These are phyloP conservation scores for Entomortierella parvispora DNA, from an alignment of 192 early-diverging fungal species.

Conservation along the genomic window DNA sequence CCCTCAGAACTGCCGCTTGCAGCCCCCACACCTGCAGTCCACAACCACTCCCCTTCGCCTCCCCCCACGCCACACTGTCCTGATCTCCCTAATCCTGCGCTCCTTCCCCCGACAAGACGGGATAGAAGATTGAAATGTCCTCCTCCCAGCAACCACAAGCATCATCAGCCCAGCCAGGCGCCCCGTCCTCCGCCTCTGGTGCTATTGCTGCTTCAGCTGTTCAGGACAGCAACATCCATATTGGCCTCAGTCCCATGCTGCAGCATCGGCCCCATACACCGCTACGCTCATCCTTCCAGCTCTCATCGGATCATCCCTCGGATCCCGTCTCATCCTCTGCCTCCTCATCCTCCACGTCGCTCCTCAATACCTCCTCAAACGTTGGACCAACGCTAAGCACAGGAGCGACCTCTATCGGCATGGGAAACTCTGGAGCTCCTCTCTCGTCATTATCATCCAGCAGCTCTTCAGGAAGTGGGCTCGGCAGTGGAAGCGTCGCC, in stretches of 20 bases:
- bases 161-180: too few relatives aligned
- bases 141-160: too few relatives aligned
- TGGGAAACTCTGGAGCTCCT: too few relatives aligned
- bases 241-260: constrained; percentile 12
- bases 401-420: too few relatives aligned
- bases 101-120: too few relatives aligned
- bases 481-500: neutral
- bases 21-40: neutral
- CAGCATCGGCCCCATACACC: constrained; percentile 45
- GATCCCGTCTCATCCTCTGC: constrained; percentile 6
- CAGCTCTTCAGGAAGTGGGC: neutral
- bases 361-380: too few relatives aligned
- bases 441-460: constrained; percentile 3
- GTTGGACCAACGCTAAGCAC: too few relatives aligned
- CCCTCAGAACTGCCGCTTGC: neutral
- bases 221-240: constrained; percentile 9
- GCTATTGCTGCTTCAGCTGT: neutral
- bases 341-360: constrained; percentile 7
- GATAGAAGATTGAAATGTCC: too few relatives aligned
- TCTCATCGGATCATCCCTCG: constrained; percentile 23
- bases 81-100: too few relatives aligned
- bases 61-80: too few relatives aligned
- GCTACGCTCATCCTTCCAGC: constrained; percentile 29
- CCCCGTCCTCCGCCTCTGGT: too few relatives aligned
- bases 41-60: too few relatives aligned